phyloP scores from a whole-genome alignment of 306 rosid genomes.

The Gastrolobium villosum region DNA sequence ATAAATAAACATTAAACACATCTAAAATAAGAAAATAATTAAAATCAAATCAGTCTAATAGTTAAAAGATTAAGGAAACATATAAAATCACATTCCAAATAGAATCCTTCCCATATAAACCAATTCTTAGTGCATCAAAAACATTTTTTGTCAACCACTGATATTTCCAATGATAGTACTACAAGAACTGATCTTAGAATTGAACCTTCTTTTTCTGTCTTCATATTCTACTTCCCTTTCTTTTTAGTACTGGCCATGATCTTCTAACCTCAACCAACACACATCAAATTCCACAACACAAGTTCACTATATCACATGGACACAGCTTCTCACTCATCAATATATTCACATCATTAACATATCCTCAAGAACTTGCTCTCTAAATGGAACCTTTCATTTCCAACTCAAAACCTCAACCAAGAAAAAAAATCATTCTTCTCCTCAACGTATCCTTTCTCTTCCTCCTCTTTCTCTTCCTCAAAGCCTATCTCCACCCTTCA shows the following conservation, averaged over 20 bases:
- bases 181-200: neutral
- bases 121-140: no score
- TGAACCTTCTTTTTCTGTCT: slow-evolving; percentile 16
- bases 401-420: neutral
- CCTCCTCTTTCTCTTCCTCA: slow-evolving; percentile 25
- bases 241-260: neutral
- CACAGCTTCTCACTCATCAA: slow-evolving; percentile 5
- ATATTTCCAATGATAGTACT: neutral
- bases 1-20: no score
- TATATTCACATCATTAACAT: slow-evolving; percentile 26
- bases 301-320: slow-evolving; percentile 14
- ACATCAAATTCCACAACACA: neutral
- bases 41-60: no score
- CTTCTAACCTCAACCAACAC: slow-evolving; percentile 13
- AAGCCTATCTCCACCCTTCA: slow-evolving; percentile 19
- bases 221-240: slow-evolving; percentile 1
- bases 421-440: slow-evolving; percentile 9
- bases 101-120: no score
- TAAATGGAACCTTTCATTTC: slow-evolving; percentile 40
- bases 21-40: no score
- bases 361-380: slow-evolving; percentile 8
- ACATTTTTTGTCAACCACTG: neutral
- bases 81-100: no score
- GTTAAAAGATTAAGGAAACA: no score
- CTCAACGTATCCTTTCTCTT: slow-evolving; percentile 38